These are phyloP conservation scores for Paramecium pentaurelia DNA, from an alignment of 73 alveolate species.

Conservation along the genomic window DNA sequence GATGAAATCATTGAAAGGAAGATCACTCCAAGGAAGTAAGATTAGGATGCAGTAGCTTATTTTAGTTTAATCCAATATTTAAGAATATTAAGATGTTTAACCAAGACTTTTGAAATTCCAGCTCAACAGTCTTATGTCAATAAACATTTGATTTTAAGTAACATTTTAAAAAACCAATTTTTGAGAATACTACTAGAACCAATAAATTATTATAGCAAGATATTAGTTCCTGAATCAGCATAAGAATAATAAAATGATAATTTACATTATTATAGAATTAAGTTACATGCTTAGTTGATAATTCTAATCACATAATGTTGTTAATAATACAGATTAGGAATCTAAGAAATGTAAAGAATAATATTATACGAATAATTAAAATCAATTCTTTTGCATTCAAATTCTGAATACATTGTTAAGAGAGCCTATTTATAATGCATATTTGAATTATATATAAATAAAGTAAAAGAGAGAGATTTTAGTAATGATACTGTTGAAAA, in stretches of 20 bases:
- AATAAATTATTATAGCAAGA: neutral
- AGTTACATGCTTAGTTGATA: neutral
- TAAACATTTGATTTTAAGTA: slow-evolving; percentile 44
- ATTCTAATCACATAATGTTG: slow-evolving; percentile 38
- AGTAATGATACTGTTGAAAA: slow-evolving; percentile 28
- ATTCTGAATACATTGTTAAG: slow-evolving; percentile 31
- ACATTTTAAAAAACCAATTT: neutral
- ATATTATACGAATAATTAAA: slow-evolving; percentile 35
- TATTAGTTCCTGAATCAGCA: neutral
- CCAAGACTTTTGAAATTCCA: neutral
- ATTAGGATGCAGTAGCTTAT: neutral
- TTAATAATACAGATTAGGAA: slow-evolving; percentile 43
- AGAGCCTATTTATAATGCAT: slow-evolving; percentile 44
- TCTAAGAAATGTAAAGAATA: slow-evolving; percentile 56
- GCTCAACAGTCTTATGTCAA: neutral
- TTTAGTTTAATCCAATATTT: slow-evolving; percentile 36
- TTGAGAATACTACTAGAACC: slow-evolving; percentile 36
- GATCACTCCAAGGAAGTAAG: neutral
- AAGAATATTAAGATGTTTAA: slow-evolving; percentile 28
- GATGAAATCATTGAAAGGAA: neutral
- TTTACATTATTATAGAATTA: neutral
- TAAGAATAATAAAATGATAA: neutral
- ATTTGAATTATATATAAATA: slow-evolving; percentile 56
- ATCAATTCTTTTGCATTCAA: neutral
- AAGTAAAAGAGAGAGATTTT: slow-evolving; percentile 37